Conservation (phyloP, 345 rosid genomes). For the Erucastrum elatum region DNA sequence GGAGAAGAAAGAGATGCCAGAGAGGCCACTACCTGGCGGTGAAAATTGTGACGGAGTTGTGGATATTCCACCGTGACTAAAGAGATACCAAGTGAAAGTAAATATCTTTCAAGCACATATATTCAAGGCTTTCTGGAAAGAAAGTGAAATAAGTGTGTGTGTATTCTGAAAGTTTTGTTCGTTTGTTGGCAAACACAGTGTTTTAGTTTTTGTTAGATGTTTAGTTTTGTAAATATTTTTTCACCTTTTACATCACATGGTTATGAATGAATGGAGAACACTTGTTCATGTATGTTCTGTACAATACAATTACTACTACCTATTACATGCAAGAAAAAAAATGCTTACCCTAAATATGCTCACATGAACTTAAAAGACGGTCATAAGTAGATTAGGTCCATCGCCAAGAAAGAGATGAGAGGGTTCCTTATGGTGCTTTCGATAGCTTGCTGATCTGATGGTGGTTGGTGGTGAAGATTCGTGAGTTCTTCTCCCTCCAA, state of each 20-base stretch:
- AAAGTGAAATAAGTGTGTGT: constrained; percentile 25
- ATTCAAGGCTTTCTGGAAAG: neutral
- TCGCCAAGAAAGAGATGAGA: neutral
- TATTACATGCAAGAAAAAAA: neutral
- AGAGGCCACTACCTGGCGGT: constrained; percentile 34
- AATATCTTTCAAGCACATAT: neutral
- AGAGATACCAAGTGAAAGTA: constrained; percentile 27
- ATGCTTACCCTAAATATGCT: neutral
- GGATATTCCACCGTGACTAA: constrained; percentile 31
- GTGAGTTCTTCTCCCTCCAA: neutral
- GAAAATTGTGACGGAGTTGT: neutral
- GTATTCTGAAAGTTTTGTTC: neutral
- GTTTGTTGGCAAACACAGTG: neutral
- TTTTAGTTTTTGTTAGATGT: constrained; percentile 3
- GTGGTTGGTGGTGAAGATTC: neutral
- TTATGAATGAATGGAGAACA: constrained; percentile 8
- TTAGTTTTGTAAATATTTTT: neutral
- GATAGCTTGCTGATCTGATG: neutral
- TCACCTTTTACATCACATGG: neutral
- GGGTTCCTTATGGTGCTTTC: neutral
- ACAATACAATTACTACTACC: neutral
- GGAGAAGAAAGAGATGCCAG: constrained; percentile 38
- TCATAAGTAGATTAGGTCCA: neutral
- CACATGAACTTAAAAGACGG: neutral
- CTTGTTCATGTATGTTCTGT: neutral